These are phyloP conservation scores for Xylaria sp. DNA, from an alignment of 2,329 filamentous ascomycete genomes.

Conservation along the genomic window DNA sequence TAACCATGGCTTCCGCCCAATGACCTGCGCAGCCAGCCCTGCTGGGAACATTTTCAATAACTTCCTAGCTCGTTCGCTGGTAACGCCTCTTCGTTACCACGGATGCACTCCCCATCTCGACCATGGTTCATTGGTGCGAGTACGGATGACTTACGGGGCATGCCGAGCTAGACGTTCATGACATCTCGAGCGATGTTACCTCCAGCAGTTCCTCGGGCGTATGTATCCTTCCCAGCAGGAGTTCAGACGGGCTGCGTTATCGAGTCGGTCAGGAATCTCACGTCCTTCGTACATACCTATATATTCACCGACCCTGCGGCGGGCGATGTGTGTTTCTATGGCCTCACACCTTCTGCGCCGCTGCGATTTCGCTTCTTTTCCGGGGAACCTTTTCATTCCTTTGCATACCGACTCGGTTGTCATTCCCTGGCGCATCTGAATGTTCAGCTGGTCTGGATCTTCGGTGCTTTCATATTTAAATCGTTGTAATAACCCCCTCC, in stretches of 20 bases:
- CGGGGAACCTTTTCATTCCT: conserved; percentile 13
- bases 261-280: too few relatives aligned
- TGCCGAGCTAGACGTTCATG: neutral
- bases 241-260: neutral
- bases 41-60: conserved; percentile 5
- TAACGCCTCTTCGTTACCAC: conserved; percentile 11
- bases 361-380: conserved; percentile 7
- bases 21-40: conserved; percentile 23
- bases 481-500: conserved; percentile 23
- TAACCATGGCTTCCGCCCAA: neutral
- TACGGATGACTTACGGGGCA: neutral
- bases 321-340: neutral
- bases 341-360: conserved; percentile 1
- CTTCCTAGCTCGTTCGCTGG: conserved; percentile 11
- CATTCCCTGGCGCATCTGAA: conserved; percentile 2
- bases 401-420: conserved; percentile 12
- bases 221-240: neutral
- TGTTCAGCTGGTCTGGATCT: conserved; percentile 30
- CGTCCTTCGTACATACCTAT: neutral
- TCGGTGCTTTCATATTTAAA: conserved; percentile 13
- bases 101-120: neutral
- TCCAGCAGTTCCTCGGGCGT: too few relatives aligned
- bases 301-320: conserved; percentile 5
- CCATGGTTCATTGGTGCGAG: conserved; percentile 1
- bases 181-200: conserved; percentile 12